These are phyloP conservation scores for Tetrahymena borealis DNA, from an alignment of 73 alveolate genomes.

Conservation along the genomic window DNA sequence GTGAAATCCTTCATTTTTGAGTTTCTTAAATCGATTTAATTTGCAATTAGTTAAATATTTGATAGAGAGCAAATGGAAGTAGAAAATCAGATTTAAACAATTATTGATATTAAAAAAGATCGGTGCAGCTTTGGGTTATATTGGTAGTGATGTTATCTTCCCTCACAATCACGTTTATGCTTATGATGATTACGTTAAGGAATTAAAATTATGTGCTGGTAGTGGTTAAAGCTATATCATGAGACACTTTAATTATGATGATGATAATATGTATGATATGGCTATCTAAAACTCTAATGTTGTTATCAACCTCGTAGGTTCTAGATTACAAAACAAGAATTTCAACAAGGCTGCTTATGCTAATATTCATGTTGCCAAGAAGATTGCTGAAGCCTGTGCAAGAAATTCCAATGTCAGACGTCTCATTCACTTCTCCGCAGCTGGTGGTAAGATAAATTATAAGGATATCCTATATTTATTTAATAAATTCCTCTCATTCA, in stretches of 20 bases:
- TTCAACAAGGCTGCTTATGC: conserved; percentile 28
- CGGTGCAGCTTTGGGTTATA: conserved; percentile 39
- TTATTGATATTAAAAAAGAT: not conserved
- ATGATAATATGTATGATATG: conserved; percentile 41
- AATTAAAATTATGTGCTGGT: conserved; percentile 21
- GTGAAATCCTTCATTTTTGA: no score
- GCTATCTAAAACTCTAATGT: conserved; percentile 43
- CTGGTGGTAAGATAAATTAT: conserved; percentile 58
- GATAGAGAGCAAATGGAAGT: not conserved
- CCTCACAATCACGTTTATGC: conserved; percentile 28
- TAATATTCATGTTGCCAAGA: conserved; percentile 43
- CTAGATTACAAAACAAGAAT: conserved; percentile 27
- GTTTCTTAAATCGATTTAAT: no score
- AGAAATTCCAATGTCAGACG: conserved; percentile 42
- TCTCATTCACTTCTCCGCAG: conserved; percentile 54
- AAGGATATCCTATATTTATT: no score
- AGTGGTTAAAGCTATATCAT: conserved; percentile 16
- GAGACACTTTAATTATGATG: conserved; percentile 36
- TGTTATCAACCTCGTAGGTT: conserved; percentile 51
- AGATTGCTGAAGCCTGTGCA: conserved; percentile 56
- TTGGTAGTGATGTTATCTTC: conserved; percentile 35
- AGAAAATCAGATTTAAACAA: not conserved
- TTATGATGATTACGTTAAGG: conserved; percentile 36
- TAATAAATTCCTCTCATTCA: no score
- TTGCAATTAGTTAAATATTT: not conserved